Evolutionary conservation across 169 alveolate species (phyloP).

Genomic region (Plasmodium inui): DNA sequence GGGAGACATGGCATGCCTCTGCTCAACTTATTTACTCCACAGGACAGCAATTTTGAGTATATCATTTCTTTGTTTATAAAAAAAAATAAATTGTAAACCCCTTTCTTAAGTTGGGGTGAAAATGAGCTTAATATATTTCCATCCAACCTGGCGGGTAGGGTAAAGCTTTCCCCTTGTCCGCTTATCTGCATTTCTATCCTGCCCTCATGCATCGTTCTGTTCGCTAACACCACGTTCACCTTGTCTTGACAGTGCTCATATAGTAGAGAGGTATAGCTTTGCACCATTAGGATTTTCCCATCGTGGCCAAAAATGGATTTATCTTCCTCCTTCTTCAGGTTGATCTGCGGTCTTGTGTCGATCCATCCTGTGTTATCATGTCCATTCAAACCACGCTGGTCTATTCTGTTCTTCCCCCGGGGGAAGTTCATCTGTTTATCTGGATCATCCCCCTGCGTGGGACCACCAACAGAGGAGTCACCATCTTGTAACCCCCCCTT

Average conservation of each 20-base stretch:
- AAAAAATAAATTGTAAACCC: conserved; percentile 36
- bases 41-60: conserved; percentile 6
- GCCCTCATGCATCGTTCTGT: conserved; percentile 16
- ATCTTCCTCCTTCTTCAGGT: not conserved
- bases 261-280: conserved; percentile 63
- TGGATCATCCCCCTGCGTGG: not conserved
- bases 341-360: not conserved
- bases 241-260: conserved; percentile 74
- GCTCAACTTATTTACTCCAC: not conserved
- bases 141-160: conserved; percentile 9
- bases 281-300: conserved; percentile 28
- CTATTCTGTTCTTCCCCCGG: not conserved
- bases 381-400: not conserved
- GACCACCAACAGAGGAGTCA: not conserved
- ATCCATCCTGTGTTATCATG: not conserved
- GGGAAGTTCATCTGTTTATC: not conserved
- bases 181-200: conserved; percentile 58
- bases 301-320: conserved; percentile 6
- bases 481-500: not conserved
- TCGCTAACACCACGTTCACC: conserved; percentile 18
- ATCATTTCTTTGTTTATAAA: conserved; percentile 48
- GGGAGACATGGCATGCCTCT: conserved; percentile 5
- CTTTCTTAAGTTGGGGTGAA: conserved; percentile 48
- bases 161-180: conserved; percentile 28
- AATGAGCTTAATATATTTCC: conserved; percentile 48